Evolutionary conservation across 495 filamentous ascomycete species (phyloP), one percentile per base, ranked within the genome.

Genomic region (Cudoniella acicularis): DNA sequence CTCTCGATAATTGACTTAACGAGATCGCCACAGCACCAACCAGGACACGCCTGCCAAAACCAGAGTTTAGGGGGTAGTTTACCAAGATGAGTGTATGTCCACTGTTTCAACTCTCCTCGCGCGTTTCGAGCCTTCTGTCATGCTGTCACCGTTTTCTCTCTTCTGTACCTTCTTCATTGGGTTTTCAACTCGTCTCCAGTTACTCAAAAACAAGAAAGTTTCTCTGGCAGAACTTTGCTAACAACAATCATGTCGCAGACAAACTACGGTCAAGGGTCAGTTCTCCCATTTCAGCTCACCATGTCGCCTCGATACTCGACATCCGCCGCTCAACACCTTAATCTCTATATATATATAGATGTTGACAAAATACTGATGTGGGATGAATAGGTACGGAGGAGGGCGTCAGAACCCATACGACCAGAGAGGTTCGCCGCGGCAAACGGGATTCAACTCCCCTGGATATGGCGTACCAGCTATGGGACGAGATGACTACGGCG

Each of bases 381-480:
- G n/a, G 43, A 16, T 6, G 18, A 24, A 45, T 27, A 64, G 49
- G 53, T 81, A 80, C 70, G 71, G 72, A 45, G 74, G n/a, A n/a
- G n/a, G 70, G 24, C 71, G 67, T 61, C 63, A 64, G 47, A 81
- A 83, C 64, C 78, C 81, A 17, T 84, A 80, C 66, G 78, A 77
- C 56, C 71, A 83, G 58, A 71, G 74, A 58, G 66, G 68, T 30
- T 24, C 52, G 18, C 52, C 51, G 26, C 16, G 48, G 2, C 68
- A 77, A 57, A 72, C 73, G 54, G 72, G 75, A 46, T 72, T 73
- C 67, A 63, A 61, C 62, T 23, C 52, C 23, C 68, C 67, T 46
- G 62, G 67, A 48, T 55, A 61, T 51, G 73, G 75, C 49, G 69
- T 60, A 30, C 70, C 68, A 25, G 57, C 67, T 46, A 78, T 76